Evolutionary conservation across 768 basidiomycete genomes (phyloP), one percentile per base, ranked within the genome.

Genomic region (Hortiboletus campestris): DNA sequence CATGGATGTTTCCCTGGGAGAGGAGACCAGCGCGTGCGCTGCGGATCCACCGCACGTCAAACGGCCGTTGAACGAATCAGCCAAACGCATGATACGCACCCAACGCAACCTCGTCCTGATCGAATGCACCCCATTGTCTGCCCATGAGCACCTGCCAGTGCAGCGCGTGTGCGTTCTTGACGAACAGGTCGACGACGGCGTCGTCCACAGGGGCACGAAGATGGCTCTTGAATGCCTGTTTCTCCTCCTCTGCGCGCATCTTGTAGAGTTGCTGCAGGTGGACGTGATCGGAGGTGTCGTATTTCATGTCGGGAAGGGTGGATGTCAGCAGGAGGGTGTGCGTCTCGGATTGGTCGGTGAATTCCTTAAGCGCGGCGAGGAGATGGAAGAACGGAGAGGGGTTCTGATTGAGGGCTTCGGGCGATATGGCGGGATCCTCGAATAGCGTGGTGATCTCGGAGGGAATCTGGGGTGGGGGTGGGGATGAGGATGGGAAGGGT

Each of bases 261-360:
- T 90, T 91, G 76, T 95, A 99, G 55, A 98, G 68, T 40, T 79
- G 85, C 67, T 98, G 95, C 12, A 99, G 79, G 17, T 83, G 79
- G 46, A 97, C 86, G 67, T 98, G 98, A 51, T 80, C 80, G 20
- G 75, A 67, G 7, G 97, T 97, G 66, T 88, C 88, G 17, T 94
- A 86, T 67, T 95, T 95, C 92, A 98, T 98, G 73, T 99, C 96
- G 0, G 96, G 96, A 11, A 98, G 79, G 0, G 91, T 82, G 44
- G 89, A 82, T 4, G 87, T 86, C n/a, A 97, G 76, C 0, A 96
- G 97, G 4, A 97, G 81, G 0, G 84, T 82, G 49, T 85, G 74
- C 6, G 78, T 76, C 45, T 80, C 73, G 47, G 81, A 74, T 32
- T 80, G 78, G 20, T 78, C 75, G 28, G 75, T 72, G 68, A 89